Conservation (phyloP, 2,329 filamentous ascomycete species). For the Rutstroemia sydowiana region DNA sequence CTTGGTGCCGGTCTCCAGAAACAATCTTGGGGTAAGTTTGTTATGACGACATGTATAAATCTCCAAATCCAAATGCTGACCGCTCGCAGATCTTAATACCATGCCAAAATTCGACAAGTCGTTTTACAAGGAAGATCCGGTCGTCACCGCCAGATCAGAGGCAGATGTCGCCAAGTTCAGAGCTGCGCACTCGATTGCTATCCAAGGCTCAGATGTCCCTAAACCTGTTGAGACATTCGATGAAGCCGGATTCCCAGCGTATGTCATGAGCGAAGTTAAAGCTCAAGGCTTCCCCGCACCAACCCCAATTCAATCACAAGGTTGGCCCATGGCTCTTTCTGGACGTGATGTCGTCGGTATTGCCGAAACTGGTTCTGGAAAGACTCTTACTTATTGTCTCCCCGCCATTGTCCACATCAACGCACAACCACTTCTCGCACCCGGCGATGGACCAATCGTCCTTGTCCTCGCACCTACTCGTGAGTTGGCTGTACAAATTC, state of each 20-base stretch:
- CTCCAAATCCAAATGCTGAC: not conserved
- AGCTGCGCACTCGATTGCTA: slow-evolving; percentile 73
- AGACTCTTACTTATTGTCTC: slow-evolving; percentile 89
- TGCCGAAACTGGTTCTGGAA: slow-evolving; percentile 95
- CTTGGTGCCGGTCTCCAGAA: slow-evolving; percentile 82
- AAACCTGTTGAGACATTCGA: slow-evolving; percentile 94
- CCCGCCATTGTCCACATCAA: slow-evolving; percentile 98
- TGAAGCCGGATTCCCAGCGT: slow-evolving; percentile 76
- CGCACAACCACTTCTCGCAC: slow-evolving; percentile 75
- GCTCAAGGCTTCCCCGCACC: slow-evolving; percentile 84
- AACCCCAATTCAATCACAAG: slow-evolving; percentile 91
- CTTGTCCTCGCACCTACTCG: slow-evolving; percentile 91
- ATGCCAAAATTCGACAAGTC: slow-evolving; percentile 98
- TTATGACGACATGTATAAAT: not conserved
- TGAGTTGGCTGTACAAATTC: slow-evolving; percentile 89
- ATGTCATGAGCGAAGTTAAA: slow-evolving; percentile 75
- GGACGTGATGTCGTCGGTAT: slow-evolving; percentile 93
- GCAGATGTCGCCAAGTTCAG: slow-evolving; percentile 86
- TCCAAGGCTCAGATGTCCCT: slow-evolving; percentile 76
- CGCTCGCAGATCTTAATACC: slow-evolving; percentile 57
- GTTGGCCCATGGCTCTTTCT: slow-evolving; percentile 90
- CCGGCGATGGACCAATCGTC: slow-evolving; percentile 79
- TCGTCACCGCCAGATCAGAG: slow-evolving; percentile 65
- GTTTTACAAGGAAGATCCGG: slow-evolving; percentile 94
- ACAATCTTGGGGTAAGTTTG: slow-evolving; percentile 72